Evolutionary conservation across 2,329 filamentous ascomycete species (phyloP).

Genomic region (Pseudogymnoascus sp.): DNA sequence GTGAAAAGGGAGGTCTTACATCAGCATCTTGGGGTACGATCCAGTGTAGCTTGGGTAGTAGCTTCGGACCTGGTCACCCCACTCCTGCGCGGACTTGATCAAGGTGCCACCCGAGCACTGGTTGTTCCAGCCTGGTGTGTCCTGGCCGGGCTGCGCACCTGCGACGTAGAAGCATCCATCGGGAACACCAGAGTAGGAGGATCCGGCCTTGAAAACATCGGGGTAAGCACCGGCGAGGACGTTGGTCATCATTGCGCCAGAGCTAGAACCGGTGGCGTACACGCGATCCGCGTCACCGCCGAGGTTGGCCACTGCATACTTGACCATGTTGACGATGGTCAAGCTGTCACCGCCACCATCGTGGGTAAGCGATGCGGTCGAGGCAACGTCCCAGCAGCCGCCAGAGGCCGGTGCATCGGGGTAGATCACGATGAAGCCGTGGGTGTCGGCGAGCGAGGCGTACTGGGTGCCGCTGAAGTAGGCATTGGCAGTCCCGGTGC

Average conservation of each 20-base stretch:
- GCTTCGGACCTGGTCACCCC: constrained; percentile 38
- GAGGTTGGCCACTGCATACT: constrained; percentile 45
- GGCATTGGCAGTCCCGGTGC: constrained; percentile 12
- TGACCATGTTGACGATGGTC: constrained; percentile 51
- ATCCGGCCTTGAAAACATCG: constrained; percentile 38
- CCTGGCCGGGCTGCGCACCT: constrained; percentile 33
- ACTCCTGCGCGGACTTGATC: constrained; percentile 33
- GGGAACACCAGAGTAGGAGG: constrained; percentile 37
- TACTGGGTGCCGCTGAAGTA: constrained; percentile 21
- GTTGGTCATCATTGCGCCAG: constrained; percentile 45
- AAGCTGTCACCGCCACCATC: constrained; percentile 49
- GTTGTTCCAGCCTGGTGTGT: constrained; percentile 41
- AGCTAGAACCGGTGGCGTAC: constrained; percentile 44
- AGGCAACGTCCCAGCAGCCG: constrained; percentile 52
- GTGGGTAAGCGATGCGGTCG: constrained; percentile 42
- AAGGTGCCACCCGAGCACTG: constrained; percentile 34
- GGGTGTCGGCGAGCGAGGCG: constrained; percentile 40
- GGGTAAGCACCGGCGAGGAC: constrained; percentile 41
- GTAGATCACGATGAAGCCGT: constrained; percentile 54
- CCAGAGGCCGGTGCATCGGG: constrained; percentile 43
- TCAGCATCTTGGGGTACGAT: constrained; percentile 31
- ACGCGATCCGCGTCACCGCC: constrained; percentile 42
- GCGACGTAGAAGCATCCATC: constrained; percentile 35
- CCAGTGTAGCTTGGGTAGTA: constrained; percentile 34
- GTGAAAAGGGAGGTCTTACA: constrained; percentile 13